Percentiles rank a stretch among this genome's conserved stretches.
Evolutionary conservation across 1,284 basidiomycete species (phyloP).

Genomic region (Sanghuangporus baumii): DNA sequence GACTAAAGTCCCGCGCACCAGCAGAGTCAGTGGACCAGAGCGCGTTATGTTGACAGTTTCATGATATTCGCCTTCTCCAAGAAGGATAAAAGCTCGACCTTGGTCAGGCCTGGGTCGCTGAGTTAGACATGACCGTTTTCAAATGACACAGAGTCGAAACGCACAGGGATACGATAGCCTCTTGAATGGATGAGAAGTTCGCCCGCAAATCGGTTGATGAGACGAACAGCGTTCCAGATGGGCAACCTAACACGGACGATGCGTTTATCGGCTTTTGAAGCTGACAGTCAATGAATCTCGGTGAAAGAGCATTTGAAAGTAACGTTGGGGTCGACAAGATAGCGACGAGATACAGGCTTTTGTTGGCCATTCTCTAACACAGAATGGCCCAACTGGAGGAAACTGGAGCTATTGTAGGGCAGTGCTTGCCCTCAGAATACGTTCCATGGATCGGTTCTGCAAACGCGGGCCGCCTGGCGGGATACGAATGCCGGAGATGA

Average conservation of each 20-base stretch:
- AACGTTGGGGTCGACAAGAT: background rate
- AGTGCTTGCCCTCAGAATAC: no score
- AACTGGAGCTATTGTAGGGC: no score
- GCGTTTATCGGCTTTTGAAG: slow-evolving; percentile 35
- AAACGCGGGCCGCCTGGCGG: no score
- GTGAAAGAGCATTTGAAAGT: slow-evolving; percentile 34
- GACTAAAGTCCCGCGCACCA: slow-evolving; percentile 31
- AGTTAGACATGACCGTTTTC: background rate
- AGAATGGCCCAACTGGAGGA: background rate
- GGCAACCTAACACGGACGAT: slow-evolving; percentile 49
- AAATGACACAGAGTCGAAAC: slow-evolving; percentile 15
- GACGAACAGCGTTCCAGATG: slow-evolving; percentile 50
- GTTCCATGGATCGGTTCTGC: no score
- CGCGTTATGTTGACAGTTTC: slow-evolving; percentile 56
- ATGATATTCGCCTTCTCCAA: slow-evolving; percentile 56
- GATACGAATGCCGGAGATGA: no score
- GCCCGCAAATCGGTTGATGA: slow-evolving; percentile 42
- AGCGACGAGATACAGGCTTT: background rate
- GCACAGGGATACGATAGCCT: slow-evolving; percentile 49
- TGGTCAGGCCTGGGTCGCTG: slow-evolving; percentile 24
- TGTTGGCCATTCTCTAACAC: background rate
- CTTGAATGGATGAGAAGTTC: slow-evolving; percentile 44
- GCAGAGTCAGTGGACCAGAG: slow-evolving; percentile 46
- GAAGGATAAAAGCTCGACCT: slow-evolving; percentile 43
- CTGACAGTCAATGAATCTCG: slow-evolving; percentile 43